Evolutionary conservation across 345 rosid species (phyloP).

Genomic region (Populus ilicifolia): DNA sequence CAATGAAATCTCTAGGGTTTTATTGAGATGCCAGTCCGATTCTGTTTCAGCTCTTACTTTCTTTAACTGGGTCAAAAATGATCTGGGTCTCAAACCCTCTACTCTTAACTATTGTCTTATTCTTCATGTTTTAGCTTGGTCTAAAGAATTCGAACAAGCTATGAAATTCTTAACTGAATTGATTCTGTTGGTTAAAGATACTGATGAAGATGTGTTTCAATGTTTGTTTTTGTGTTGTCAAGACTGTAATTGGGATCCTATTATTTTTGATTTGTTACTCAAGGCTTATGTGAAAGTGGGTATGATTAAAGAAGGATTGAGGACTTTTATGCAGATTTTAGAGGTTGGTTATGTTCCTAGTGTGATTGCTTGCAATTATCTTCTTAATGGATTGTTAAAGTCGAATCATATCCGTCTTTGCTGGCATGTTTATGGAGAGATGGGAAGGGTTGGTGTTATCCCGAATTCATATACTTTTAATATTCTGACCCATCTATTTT

Average conservation of each 20-base stretch:
- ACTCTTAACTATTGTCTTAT: constrained; percentile 16
- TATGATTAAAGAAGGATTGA: constrained; percentile 34
- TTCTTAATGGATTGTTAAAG: constrained; percentile 66
- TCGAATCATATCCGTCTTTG: constrained; percentile 45
- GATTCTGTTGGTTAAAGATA: constrained; percentile 13
- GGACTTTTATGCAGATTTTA: constrained; percentile 39
- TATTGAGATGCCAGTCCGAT: constrained; percentile 29
- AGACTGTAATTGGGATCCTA: constrained; percentile 26
- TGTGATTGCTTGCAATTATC: constrained; percentile 70
- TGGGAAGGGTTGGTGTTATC: constrained; percentile 56
- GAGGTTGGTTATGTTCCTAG: constrained; percentile 55
- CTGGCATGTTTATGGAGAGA: constrained; percentile 68
- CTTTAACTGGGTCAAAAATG: constrained; percentile 25
- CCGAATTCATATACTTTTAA: constrained; percentile 71
- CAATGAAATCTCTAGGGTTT: constrained; percentile 21
- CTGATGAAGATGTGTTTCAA: constrained; percentile 10
- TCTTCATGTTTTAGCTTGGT: constrained; percentile 20
- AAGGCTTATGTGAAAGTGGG: constrained; percentile 21
- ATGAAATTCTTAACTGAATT: constrained; percentile 21
- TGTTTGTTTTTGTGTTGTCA: constrained; percentile 15
- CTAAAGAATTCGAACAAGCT: constrained; percentile 19
- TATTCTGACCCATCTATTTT: constrained; percentile 66
- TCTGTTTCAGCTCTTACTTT: constrained; percentile 21
- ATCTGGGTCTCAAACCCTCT: constrained; percentile 17
- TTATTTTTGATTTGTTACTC: constrained; percentile 21